Base-by-base conservation (phyloP, 2,329 filamentous ascomycete genomes). In the Fusarium penzigii region DNA sequence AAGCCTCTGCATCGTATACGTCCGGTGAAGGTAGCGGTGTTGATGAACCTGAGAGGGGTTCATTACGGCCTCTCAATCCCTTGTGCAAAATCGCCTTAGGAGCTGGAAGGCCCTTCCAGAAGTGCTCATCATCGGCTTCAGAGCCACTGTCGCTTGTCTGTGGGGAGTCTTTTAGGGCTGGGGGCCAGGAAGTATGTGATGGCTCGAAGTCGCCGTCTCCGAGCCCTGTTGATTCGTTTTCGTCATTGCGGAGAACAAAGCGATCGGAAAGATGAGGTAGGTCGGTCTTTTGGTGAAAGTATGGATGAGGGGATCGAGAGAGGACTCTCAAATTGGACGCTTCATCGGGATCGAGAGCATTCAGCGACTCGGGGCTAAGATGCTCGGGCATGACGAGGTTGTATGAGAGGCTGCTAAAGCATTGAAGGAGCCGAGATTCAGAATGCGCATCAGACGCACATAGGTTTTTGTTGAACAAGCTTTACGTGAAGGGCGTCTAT, bases 101-200 rank as follows among this genome's bases (percentile, higher is more conserved):
- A 3, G 92, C 90, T 1, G 93, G 92, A 17, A 97, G 75, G 1
- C 92, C 89, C 69, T 88, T 94, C 51, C 96, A 78, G 61, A 93
- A 87, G 57, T 92, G 89, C 70, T 97, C 93, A 74, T 97, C 93
- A 65, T 97, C 93, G 39, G 93, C 93, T 69, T 97, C 93, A 16
- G 92, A 96, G 20, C 93, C 93, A 69, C 92, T 96, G 62, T 96
- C 92, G 70, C 90, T 96, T 11, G 83, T 83, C 2, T 85, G 80
- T 1, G 80, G 78, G 5, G 82, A 83, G 46, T 82, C 79, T 57
- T 77, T 79, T 52, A 74, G 70, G 56, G 76, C 72, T 42, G 64
- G 59, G n/a, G 63, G 55, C 44, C 53, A 63, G n/a, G 51, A 48
- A 20, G 63, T 61, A 8, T 62, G 61, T 29, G 68, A 66, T n/a